Percentiles rank a stretch among this genome's conserved stretches.
Conservation (phyloP, 108 stramenopile species). For the Discostella stelligeroides region DNA sequence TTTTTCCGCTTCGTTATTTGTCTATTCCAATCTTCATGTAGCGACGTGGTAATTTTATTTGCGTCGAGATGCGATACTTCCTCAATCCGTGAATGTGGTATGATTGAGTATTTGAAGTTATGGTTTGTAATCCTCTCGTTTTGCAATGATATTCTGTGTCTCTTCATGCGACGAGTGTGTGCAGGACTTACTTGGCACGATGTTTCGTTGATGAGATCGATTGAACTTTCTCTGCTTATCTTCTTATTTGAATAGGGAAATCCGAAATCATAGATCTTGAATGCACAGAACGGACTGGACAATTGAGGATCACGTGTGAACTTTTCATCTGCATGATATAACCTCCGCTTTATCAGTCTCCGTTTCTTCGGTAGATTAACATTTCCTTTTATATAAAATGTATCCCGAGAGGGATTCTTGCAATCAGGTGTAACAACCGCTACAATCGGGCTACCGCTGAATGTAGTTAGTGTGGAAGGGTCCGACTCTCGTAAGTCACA, state of each 20-base stretch:
- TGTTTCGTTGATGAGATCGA: background rate
- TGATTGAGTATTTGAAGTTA: background rate
- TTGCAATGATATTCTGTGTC: background rate
- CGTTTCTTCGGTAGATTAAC: too few species aligned
- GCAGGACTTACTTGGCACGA: background rate
- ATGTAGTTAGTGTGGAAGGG: too few species aligned
- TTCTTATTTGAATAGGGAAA: conserved; percentile 6
- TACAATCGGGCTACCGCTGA: too few species aligned
- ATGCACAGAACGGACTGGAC: background rate
- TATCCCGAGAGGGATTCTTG: too few species aligned
- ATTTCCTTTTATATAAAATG: too few species aligned
- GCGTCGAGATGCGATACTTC: background rate
- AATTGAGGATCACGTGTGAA: background rate
- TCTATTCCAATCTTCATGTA: too few species aligned
- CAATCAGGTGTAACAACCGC: too few species aligned
- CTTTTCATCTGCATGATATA: background rate
- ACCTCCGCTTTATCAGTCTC: background rate
- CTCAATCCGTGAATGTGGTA: background rate
- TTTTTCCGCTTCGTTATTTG: too few species aligned
- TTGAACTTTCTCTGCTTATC: background rate
- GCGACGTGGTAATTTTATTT: background rate
- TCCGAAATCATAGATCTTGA: conserved; percentile 6
- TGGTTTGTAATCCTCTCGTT: background rate
- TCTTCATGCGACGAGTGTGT: background rate
- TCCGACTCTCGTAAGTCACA: too few species aligned